Base-by-base conservation (phyloP, 257 asterid genomes). In the Misopates orontium region DNA sequence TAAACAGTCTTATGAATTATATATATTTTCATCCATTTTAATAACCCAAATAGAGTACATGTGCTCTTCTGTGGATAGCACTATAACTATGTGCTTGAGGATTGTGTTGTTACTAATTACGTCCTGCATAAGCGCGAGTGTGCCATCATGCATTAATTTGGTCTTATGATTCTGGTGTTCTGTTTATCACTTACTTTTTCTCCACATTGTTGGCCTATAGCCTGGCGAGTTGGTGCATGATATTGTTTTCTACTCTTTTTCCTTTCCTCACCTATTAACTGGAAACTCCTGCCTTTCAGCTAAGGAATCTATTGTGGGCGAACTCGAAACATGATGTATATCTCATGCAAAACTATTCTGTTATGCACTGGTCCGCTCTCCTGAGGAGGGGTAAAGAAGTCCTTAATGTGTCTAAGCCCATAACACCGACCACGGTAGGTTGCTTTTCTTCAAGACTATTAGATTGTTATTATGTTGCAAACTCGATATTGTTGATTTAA, bases 281-380 rank as follows among this genome's bases (percentile, higher is more conserved):
- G 57, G 24, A 40, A 53, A 1, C 44, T 62, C 50, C 6, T 66
- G 32, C 60, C 23, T 74, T 77, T 75, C 85, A 91, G 97, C 82
- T 91, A 75, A 82, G 97, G 74, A 88, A 86, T 73, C 85, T 91
- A 47, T 47, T 91, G 13, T 84, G 91, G 84, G 89, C 96, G 18
- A 87, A 96, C 62, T 90, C 99, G 52, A 93, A 93, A 69, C 95
- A 93, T 52, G 99, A 93, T 62, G 96, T 86, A 8, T 93, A 93
- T 71, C 85, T 93, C 66, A 82, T 87, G 80, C 96, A 90, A 74
- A 86, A 87, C 75, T 83, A 93, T 78, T 85, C 99, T 0, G 70
- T 93, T 60, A 79, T 85, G 95, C 97, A 93, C 75, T 93, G 99
- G 99, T 87, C 97, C 41, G 75, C 99, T 47, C 82, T 85, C 68